Conservation (phyloP, 306 rosid genomes). For the Lotus japonicus region DNA sequence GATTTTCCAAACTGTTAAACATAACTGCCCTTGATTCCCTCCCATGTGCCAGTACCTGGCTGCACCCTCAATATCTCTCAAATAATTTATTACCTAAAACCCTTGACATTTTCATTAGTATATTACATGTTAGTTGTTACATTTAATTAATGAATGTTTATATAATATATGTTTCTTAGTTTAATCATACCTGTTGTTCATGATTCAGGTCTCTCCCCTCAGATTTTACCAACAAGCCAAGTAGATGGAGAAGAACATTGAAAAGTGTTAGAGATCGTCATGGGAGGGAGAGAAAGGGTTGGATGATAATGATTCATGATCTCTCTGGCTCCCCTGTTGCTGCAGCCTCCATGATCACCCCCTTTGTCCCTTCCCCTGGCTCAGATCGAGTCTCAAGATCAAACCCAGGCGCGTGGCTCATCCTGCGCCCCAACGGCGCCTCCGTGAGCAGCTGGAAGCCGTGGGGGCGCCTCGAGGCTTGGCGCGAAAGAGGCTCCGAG, state of each 20-base stretch:
- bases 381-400: constrained; percentile 78
- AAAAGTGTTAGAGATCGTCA: constrained; percentile 46
- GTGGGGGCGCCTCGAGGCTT: constrained; percentile 91
- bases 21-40: constrained; percentile 44
- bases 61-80: neutral
- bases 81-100: too few relatives aligned
- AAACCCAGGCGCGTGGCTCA: constrained; percentile 93
- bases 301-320: constrained; percentile 87
- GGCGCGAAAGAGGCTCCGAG: constrained; percentile 75
- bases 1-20: constrained; percentile 32
- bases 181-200: neutral
- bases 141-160: too few relatives aligned
- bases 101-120: too few relatives aligned
- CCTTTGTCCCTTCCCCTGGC: constrained; percentile 86
- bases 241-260: constrained; percentile 64
- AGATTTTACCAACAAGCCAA: constrained; percentile 42
- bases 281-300: constrained; percentile 83
- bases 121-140: too few relatives aligned
- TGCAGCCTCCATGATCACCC: constrained; percentile 85
- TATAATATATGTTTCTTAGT: neutral
- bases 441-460: constrained; percentile 82
- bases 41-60: constrained; percentile 52
- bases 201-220: constrained; percentile 49
- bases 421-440: constrained; percentile 72
- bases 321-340: constrained; percentile 92